Percentiles rank a stretch among this genome's conserved stretches.
Conservation (phyloP, 1,284 basidiomycete species). For the Heimioporus retisporus region DNA sequence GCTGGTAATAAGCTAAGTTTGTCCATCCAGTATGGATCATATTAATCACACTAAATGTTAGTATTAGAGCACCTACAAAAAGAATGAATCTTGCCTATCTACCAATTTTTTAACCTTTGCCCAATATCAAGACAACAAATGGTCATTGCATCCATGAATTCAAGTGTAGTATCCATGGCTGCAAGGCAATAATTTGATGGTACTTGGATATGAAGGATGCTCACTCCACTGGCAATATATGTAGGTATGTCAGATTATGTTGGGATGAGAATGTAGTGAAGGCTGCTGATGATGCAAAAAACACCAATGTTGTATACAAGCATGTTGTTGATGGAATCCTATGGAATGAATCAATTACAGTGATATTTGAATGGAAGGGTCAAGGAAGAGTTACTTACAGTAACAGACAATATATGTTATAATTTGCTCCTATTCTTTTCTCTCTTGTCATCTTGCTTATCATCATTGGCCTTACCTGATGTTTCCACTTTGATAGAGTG, state of each 20-base stretch:
- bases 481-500: too few relatives aligned
- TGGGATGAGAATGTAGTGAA: neutral
- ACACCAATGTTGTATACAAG: neutral
- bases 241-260: slow-evolving; percentile 2
- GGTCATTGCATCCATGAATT: neutral
- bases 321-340: neutral
- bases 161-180: neutral
- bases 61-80: neutral
- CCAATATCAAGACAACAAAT: neutral
- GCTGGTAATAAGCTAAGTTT: too few relatives aligned
- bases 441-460: too few relatives aligned
- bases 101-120: neutral
- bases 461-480: too few relatives aligned
- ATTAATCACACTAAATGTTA: too few relatives aligned
- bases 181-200: neutral
- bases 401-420: neutral
- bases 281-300: neutral
- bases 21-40: too few relatives aligned
- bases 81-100: neutral
- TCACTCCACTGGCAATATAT: neutral
- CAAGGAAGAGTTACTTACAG: neutral
- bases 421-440: too few relatives aligned
- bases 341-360: neutral
- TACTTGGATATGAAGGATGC: neutral
- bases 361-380: neutral